Evolutionary conservation across 768 basidiomycete genomes (phyloP).

Genomic region (Rhodotorula sphaerocarpa): DNA sequence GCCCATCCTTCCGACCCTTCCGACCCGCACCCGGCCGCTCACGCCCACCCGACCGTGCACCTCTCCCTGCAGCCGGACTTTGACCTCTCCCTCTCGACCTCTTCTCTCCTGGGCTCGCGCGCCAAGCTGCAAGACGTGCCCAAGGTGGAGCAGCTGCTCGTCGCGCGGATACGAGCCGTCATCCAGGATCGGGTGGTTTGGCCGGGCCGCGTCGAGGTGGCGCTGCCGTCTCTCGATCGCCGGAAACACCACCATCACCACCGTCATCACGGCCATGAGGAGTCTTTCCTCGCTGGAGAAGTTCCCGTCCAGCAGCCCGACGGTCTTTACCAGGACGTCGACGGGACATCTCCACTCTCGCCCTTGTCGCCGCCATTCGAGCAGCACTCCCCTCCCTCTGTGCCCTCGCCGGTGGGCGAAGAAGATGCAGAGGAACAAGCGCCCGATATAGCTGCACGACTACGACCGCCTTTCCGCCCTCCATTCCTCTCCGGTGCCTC

Average conservation of each 20-base stretch:
- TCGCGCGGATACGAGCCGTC: conserved; percentile 66
- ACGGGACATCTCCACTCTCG: not conserved
- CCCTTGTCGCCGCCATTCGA: not conserved
- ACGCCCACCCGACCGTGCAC: conserved; percentile 53
- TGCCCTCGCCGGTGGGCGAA: not conserved
- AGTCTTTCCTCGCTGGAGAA: no score
- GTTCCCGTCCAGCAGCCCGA: no score
- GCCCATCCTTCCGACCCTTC: not conserved
- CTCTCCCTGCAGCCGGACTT: conserved; percentile 80
- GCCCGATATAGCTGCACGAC: no score
- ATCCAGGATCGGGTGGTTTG: conserved; percentile 39
- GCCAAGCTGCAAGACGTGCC: conserved; percentile 97
- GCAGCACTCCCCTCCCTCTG: not conserved
- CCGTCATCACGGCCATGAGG: not conserved
- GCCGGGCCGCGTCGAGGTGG: conserved; percentile 29
- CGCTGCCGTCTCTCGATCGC: conserved; percentile 11
- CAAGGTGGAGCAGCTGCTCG: conserved; percentile 89
- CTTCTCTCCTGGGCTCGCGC: conserved; percentile 85
- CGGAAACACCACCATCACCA: not conserved
- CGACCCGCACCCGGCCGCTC: conserved; percentile 24
- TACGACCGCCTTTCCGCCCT: not conserved
- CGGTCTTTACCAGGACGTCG: not conserved
- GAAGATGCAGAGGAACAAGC: no score
- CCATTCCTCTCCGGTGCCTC: not conserved
- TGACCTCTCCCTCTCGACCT: conserved; percentile 73